phyloP scores from a whole-genome alignment of 2,329 filamentous ascomycete species.

The Uncinocarpus reesii region DNA sequence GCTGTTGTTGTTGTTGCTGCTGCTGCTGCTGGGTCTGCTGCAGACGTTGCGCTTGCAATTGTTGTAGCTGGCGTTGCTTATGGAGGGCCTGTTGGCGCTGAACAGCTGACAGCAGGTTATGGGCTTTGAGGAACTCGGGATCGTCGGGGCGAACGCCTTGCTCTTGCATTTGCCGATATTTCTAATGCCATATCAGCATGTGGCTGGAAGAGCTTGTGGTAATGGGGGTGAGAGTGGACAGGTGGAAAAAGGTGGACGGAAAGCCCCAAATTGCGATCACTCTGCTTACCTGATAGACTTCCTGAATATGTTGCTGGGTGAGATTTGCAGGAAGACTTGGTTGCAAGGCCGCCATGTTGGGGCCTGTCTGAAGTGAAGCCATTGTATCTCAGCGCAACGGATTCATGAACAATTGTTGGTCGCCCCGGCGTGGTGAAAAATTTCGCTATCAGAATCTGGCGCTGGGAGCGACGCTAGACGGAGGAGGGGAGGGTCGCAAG shows the following conservation, averaged over 20 bases:
- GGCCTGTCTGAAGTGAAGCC: slow-evolving; percentile 68
- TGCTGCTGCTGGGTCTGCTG: slow-evolving; percentile 40
- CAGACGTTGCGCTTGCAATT: slow-evolving; percentile 38
- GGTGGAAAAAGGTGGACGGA: slow-evolving; percentile 9
- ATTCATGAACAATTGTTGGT: background rate
- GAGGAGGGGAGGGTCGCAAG: slow-evolving; percentile 2
- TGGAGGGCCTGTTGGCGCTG: slow-evolving; percentile 53
- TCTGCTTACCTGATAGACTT: slow-evolving; percentile 47
- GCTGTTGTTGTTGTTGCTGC: slow-evolving; percentile 38
- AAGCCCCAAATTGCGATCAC: no score
- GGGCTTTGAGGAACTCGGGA: slow-evolving; percentile 76
- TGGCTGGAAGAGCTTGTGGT: background rate
- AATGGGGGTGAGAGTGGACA: background rate
- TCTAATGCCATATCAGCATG: slow-evolving; percentile 47
- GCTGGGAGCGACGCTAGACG: background rate
- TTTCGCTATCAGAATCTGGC: background rate
- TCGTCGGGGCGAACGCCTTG: slow-evolving; percentile 70
- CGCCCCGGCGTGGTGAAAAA: background rate
- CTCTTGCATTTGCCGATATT: slow-evolving; percentile 80
- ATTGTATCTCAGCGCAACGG: slow-evolving; percentile 38
- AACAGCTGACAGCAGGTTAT: slow-evolving; percentile 62
- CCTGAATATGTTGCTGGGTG: slow-evolving; percentile 67
- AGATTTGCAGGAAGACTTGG: slow-evolving; percentile 53
- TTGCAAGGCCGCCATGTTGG: slow-evolving; percentile 52
- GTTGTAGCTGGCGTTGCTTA: slow-evolving; percentile 42